Conservation (phyloP, 2,329 filamentous ascomycete species). For the Akanthomyces muscarius region DNA sequence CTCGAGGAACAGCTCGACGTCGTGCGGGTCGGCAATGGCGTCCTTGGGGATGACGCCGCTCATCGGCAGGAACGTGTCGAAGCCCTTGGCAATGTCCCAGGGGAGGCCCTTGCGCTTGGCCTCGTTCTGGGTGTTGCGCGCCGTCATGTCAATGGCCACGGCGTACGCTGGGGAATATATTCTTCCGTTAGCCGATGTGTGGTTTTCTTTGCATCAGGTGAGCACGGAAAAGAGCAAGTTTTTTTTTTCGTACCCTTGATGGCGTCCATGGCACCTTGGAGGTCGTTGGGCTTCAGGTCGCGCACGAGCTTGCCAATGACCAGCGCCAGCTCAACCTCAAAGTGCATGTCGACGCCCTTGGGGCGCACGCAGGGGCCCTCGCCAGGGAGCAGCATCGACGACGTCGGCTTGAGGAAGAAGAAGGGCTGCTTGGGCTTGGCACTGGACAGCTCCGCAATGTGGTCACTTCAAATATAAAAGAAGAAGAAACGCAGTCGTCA, state of each 20-base stretch:
- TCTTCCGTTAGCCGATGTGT: no score
- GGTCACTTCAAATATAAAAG: conserved; percentile 58
- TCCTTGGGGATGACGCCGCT: conserved; percentile 76
- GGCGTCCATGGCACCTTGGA: conserved; percentile 71
- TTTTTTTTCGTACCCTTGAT: conserved; percentile 61
- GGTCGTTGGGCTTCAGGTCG: conserved; percentile 71
- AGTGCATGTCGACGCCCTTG: conserved; percentile 80
- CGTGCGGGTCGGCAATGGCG: conserved; percentile 79
- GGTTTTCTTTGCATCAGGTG: no score
- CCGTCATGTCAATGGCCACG: conserved; percentile 95
- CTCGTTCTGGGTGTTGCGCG: conserved; percentile 90
- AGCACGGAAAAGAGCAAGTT: no score
- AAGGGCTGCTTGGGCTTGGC: conserved; percentile 88
- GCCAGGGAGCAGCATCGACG: conserved; percentile 75
- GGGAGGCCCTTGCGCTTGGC: conserved; percentile 96
- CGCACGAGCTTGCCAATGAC: conserved; percentile 78
- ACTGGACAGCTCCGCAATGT: conserved; percentile 89
- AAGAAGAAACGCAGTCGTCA: conserved; percentile 17
- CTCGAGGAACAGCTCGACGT: conserved; percentile 78
- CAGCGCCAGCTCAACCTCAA: conserved; percentile 90
- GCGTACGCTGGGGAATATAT: conserved; percentile 61
- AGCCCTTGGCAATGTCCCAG: conserved; percentile 95
- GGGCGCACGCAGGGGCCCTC: conserved; percentile 79
- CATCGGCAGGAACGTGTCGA: conserved; percentile 94
- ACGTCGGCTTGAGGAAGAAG: conserved; percentile 96